Evolutionary conservation across 257 asterid genomes (phyloP).

Genomic region (Solanum ossicruentum): DNA sequence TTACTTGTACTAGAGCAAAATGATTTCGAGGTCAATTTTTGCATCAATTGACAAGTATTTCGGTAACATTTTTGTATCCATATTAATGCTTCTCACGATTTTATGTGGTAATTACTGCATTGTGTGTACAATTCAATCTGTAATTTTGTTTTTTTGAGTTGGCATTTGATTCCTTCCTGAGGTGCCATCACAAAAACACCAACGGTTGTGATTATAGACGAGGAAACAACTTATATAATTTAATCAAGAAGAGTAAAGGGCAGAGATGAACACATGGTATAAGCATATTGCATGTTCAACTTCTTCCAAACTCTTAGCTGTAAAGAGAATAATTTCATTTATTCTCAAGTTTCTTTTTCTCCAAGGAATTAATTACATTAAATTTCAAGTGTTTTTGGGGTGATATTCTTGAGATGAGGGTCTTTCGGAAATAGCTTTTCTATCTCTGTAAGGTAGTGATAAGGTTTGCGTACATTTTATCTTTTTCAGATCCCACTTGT

Average conservation of each 20-base stretch:
- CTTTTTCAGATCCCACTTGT: no score
- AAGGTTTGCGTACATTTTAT: no score
- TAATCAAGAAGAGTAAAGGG: neutral
- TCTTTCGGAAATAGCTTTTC: no score
- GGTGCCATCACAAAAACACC: neutral
- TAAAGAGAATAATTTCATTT: neutral
- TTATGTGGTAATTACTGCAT: neutral
- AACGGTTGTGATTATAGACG: neutral
- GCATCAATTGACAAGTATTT: neutral
- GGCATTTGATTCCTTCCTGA: neutral
- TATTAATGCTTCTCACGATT: neutral
- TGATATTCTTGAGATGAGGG: no score
- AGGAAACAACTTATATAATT: neutral
- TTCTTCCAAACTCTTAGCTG: neutral
- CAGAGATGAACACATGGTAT: neutral
- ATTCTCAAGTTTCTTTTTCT: neutral
- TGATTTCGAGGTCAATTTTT: neutral
- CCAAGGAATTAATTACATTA: neutral
- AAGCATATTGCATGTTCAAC: neutral
- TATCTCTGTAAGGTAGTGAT: no score
- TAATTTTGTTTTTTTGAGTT: neutral
- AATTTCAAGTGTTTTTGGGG: neutral
- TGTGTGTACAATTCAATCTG: neutral
- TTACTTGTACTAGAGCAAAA: neutral
- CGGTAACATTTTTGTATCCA: neutral